Base-by-base conservation (phyloP, 306 rosid genomes). In the Trifolium fragiferum region DNA sequence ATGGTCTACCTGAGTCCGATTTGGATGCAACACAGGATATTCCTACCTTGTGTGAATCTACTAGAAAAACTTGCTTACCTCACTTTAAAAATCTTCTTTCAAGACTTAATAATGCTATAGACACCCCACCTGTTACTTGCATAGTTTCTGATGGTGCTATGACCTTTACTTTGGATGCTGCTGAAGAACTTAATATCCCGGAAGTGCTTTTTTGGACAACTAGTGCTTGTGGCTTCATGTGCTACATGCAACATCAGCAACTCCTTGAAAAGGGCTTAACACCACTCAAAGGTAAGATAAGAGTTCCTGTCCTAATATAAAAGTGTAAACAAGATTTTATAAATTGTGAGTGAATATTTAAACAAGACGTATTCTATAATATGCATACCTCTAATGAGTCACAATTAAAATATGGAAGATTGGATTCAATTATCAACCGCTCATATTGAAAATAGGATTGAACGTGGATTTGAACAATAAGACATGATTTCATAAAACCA, bases 211-310 rank as follows among this genome's bases (percentile, higher is more conserved):
- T 86, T 18, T 86, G 87, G 88, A 84, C 93, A 0, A 46, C 81
- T 0, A 84, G 89, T 40, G 84, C 89, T 0, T 90, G 96, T 78
- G 90, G 91, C 0, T 83, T 83, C 70, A 46, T 84, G 70, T 79
- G 83, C 4, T 90, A 78, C 15, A 8, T 68, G 2, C 83, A 85
- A 0, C 80, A 21, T 43, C 44, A 3, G 4, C 38, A 72, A 1
- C 77, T 86, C 51, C 16, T 80, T 10, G 55, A 80, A 0, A 72
- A 69, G 10, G 88, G 85, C 13, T 1, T 81, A 19, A 21, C 32
- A 2, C 93, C 92, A 10, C 86, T 91, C 2, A 89, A 87, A 89
- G 90, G 92, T 57, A 25, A n/a, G n/a, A n/a, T n/a, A n/a, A n/a
- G n/a, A n/a, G n/a, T n/a, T n/a, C n/a, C n/a, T n/a, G n/a, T n/a